phyloP scores from a whole-genome alignment of 2,329 filamentous ascomycete genomes.

The Talaromyces funiculosus region DNA sequence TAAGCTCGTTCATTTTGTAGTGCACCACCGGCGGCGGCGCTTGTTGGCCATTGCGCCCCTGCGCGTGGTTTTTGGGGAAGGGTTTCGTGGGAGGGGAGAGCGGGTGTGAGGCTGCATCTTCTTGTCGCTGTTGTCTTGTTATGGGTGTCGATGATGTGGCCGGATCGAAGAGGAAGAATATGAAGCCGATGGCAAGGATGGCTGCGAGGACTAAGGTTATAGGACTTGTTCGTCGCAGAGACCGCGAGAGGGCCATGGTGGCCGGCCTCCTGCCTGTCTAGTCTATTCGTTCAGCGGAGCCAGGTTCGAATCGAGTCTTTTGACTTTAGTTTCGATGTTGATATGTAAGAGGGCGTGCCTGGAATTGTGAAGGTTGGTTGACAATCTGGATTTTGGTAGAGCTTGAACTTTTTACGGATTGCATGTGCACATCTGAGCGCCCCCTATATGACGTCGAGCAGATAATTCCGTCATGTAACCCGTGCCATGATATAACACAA shows the following conservation, averaged over 20 bases:
- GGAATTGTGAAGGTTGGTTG: neutral
- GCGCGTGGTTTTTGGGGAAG: constrained; percentile 60
- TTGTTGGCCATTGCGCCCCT: constrained; percentile 42
- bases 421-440: neutral
- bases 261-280: constrained; percentile 2
- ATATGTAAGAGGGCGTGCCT: neutral
- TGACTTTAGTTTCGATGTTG: neutral
- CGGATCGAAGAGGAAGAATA: constrained; percentile 58
- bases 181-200: constrained; percentile 65
- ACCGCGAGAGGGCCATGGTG: constrained; percentile 56
- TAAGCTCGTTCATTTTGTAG: constrained; percentile 94
- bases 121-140: constrained; percentile 47
- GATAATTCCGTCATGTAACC: neutral
- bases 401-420: constrained; percentile 2
- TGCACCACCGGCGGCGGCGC: constrained; percentile 78
- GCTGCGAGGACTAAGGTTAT: constrained; percentile 67
- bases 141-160: constrained; percentile 47
- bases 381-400: neutral
- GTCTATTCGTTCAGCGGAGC: neutral
- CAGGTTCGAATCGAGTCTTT: neutral
- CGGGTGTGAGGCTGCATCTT: constrained; percentile 60
- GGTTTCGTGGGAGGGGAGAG: constrained; percentile 70
- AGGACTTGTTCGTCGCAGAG: constrained; percentile 72
- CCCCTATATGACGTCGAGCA: constrained; percentile 1
- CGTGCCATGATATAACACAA: constrained; percentile 1